Percentiles rank a stretch among this genome's conserved stretches.
Conservation (phyloP, 169 alveolate species). For the Cryptosporidium parvum region DNA sequence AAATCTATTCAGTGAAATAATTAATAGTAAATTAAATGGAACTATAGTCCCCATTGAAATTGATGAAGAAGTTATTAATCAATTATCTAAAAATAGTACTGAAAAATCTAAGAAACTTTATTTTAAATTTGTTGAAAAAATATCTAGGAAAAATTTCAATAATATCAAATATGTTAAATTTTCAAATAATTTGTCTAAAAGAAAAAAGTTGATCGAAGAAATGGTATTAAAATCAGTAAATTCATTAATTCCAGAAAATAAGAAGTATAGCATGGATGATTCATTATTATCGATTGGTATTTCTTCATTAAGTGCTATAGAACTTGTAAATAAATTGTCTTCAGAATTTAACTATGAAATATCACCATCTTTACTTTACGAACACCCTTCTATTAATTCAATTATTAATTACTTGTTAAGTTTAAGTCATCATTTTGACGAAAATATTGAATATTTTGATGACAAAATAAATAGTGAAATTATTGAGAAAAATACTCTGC, state of each 20-base stretch:
- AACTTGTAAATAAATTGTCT: slow-evolving; percentile 83
- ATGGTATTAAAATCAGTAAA: slow-evolving; percentile 22
- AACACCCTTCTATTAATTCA: slow-evolving; percentile 78
- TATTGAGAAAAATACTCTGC: background rate
- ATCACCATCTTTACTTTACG: slow-evolving; percentile 76
- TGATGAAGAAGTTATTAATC: background rate
- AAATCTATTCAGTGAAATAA: background rate
- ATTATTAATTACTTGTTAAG: slow-evolving; percentile 76
- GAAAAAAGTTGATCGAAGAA: slow-evolving; percentile 35
- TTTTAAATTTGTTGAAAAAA: slow-evolving; percentile 18
- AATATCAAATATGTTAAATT: background rate
- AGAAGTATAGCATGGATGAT: slow-evolving; percentile 24
- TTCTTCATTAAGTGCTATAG: slow-evolving; percentile 85
- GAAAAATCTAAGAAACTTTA: background rate
- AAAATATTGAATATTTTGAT: background rate
- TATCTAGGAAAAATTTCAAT: background rate
- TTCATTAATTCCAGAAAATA: slow-evolving; percentile 42
- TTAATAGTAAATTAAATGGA: slow-evolving; percentile 5
- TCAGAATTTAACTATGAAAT: slow-evolving; percentile 69
- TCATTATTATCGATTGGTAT: slow-evolving; percentile 80
- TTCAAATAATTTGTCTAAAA: slow-evolving; percentile 66
- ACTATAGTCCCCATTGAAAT: slow-evolving; percentile 2
- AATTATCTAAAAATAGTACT: background rate
- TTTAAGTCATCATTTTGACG: background rate
- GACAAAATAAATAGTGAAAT: slow-evolving; percentile 4